Evolutionary conservation across 2,329 filamentous ascomycete genomes (phyloP).

Genomic region (Coniosporium tulheliwenetii): DNA sequence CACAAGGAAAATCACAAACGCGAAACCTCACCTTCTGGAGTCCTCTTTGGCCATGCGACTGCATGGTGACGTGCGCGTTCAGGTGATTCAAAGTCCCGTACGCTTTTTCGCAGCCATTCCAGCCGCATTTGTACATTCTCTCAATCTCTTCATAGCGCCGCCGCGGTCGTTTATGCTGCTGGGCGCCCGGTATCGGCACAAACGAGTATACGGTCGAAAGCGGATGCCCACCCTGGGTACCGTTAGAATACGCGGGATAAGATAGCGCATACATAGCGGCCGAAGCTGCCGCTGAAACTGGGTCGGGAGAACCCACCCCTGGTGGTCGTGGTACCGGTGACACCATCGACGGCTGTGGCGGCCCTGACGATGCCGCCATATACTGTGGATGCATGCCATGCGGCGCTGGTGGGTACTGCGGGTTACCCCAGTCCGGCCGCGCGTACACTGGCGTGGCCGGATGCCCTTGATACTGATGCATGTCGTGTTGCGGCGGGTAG

Average conservation of each 20-base stretch:
- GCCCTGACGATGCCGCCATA: slow-evolving; percentile 41
- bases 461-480: slow-evolving; percentile 61
- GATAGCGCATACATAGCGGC: not conserved
- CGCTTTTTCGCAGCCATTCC: slow-evolving; percentile 96
- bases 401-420: slow-evolving; percentile 38
- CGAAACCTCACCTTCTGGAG: slow-evolving; percentile 71
- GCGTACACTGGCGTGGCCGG: slow-evolving; percentile 47
- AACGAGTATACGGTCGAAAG: slow-evolving; percentile 86
- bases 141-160: slow-evolving; percentile 96
- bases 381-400: slow-evolving; percentile 27
- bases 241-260: not conserved
- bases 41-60: slow-evolving; percentile 91
- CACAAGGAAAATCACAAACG: slow-evolving; percentile 1
- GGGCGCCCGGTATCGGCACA: slow-evolving; percentile 88
- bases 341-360: slow-evolving; percentile 39
- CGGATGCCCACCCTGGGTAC: slow-evolving; percentile 31
- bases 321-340: slow-evolving; percentile 46
- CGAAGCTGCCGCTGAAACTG: slow-evolving; percentile 1
- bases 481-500: slow-evolving; percentile 72
- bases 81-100: slow-evolving; percentile 95
- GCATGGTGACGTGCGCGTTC: slow-evolving; percentile 98
- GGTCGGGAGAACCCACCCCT: slow-evolving; percentile 34
- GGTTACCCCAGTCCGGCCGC: slow-evolving; percentile 57
- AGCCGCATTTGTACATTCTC: slow-evolving; percentile 99
- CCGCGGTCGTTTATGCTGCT: slow-evolving; percentile 91